phyloP scores from a whole-genome alignment of 2,329 filamentous ascomycete genomes.

The Microascus cirrosus region DNA sequence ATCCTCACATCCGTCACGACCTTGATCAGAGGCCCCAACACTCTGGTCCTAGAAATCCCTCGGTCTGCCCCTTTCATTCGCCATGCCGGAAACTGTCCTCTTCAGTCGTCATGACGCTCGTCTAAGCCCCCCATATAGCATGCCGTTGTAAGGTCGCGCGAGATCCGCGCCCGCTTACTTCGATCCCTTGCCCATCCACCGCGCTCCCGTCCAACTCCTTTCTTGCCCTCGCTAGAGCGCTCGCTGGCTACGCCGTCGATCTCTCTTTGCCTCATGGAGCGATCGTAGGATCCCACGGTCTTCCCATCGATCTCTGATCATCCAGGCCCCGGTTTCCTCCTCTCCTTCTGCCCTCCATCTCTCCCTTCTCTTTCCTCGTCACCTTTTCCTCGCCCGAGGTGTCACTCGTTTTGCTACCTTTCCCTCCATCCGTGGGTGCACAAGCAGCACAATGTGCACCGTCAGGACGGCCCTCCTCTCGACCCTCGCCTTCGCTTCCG shows the following conservation, averaged over 20 bases:
- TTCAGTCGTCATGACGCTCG: not conserved
- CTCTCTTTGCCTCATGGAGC: not conserved
- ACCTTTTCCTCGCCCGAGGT: not conserved
- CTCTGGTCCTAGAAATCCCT: not conserved
- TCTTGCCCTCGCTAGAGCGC: not conserved
- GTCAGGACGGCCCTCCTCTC: conserved; percentile 6
- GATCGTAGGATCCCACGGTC: not conserved
- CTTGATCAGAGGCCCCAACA: not conserved
- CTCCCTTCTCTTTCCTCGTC: not conserved
- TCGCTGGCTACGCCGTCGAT: not conserved
- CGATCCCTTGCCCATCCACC: not conserved
- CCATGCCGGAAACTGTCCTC: not conserved
- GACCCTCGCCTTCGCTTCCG: conserved; percentile 11
- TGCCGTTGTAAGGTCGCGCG: not conserved
- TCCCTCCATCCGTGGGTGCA: not conserved
- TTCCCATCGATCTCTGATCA: not conserved
- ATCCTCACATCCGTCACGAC: not conserved
- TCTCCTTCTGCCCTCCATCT: not conserved
- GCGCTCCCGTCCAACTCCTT: no score
- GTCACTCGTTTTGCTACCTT: conserved; percentile 5
- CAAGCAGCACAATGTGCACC: not conserved
- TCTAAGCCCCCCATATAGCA: not conserved
- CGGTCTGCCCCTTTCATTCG: not conserved
- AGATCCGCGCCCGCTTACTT: not conserved
- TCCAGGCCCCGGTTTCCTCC: not conserved